These are phyloP conservation scores for Solanum peruvianum DNA, from an alignment of 257 asterid genomes.

Conservation along the genomic window DNA sequence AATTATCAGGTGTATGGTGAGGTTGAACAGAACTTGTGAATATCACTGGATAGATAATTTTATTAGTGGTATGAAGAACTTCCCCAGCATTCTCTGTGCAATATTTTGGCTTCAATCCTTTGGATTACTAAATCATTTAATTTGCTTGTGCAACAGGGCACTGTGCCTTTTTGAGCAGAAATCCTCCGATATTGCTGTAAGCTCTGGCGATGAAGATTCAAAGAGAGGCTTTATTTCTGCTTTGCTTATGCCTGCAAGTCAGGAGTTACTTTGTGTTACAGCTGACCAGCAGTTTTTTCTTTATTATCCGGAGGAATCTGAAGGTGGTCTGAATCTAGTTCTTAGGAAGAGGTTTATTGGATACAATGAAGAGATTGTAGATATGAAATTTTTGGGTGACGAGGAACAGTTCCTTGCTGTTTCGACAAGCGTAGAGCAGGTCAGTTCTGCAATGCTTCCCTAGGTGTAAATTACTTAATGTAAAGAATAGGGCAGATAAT, in stretches of 20 bases:
- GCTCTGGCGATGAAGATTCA: conserved; percentile 53
- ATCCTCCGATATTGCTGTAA: conserved; percentile 62
- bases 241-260: conserved; percentile 61
- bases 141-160: conserved; percentile 42
- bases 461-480: neutral
- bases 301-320: conserved; percentile 46
- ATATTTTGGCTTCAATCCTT: neutral
- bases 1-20: neutral
- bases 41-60: neutral
- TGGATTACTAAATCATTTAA: neutral
- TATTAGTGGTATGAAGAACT: neutral
- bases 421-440: conserved; percentile 93
- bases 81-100: neutral
- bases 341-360: conserved; percentile 79
- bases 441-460: conserved; percentile 9
- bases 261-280: conserved; percentile 78
- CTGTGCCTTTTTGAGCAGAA: conserved; percentile 75
- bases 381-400: conserved; percentile 92
- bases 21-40: neutral
- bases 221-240: conserved; percentile 85
- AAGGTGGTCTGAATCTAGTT: conserved; percentile 36
- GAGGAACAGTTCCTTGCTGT: conserved; percentile 90
- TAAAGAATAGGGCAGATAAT: neutral
- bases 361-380: conserved; percentile 88
- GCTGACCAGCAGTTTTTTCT: conserved; percentile 93